A percentile compares a stretch with the other conserved stretches of the same genome.
Conservation (phyloP, 2,329 filamentous ascomycete species). For the Aplosporella prunicola region DNA sequence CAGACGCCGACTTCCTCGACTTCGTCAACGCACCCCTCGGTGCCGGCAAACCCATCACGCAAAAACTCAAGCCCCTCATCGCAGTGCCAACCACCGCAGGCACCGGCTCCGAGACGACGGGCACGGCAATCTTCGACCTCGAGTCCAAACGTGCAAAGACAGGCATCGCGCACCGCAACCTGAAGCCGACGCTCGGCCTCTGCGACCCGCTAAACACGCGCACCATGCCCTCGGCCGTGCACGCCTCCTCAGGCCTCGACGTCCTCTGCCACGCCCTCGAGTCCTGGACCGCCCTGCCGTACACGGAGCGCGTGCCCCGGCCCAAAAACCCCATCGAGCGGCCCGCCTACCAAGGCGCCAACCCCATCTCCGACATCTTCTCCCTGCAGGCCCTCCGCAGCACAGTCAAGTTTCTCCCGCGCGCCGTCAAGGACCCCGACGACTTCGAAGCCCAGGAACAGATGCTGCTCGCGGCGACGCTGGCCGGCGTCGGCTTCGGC, state of each 20-base stretch:
- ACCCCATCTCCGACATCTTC: slow-evolving; percentile 97
- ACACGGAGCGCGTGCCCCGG: slow-evolving; percentile 71
- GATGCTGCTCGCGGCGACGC: slow-evolving; percentile 89
- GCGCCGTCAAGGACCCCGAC: slow-evolving; percentile 77
- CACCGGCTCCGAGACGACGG: slow-evolving; percentile 88
- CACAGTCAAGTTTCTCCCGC: slow-evolving; percentile 86
- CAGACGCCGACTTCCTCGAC: slow-evolving; percentile 83
- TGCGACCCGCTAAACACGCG: slow-evolving; percentile 79
- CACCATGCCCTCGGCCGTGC: slow-evolving; percentile 92
- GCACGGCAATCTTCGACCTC: slow-evolving; percentile 95
- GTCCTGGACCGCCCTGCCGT: slow-evolving; percentile 96
- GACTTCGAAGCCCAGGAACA: slow-evolving; percentile 87
- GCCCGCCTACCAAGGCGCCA: slow-evolving; percentile 92
- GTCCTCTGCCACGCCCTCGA: slow-evolving; percentile 93
- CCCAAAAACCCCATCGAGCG: slow-evolving; percentile 83
- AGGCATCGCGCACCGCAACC: slow-evolving; percentile 85
- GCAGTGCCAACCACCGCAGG: slow-evolving; percentile 80
- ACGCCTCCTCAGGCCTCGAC: slow-evolving; percentile 83
- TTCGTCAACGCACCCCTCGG: slow-evolving; percentile 95
- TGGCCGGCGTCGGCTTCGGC: slow-evolving; percentile 93
- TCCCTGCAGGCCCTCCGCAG: slow-evolving; percentile 72
- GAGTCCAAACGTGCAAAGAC: slow-evolving; percentile 87
- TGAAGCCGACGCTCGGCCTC: slow-evolving; percentile 92
- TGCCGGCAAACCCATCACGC: slow-evolving; percentile 66
- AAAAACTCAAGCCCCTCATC: slow-evolving; percentile 63